Base-by-base conservation (phyloP, 176 grass and related monocot species). In the Paspalum vaginatum region DNA sequence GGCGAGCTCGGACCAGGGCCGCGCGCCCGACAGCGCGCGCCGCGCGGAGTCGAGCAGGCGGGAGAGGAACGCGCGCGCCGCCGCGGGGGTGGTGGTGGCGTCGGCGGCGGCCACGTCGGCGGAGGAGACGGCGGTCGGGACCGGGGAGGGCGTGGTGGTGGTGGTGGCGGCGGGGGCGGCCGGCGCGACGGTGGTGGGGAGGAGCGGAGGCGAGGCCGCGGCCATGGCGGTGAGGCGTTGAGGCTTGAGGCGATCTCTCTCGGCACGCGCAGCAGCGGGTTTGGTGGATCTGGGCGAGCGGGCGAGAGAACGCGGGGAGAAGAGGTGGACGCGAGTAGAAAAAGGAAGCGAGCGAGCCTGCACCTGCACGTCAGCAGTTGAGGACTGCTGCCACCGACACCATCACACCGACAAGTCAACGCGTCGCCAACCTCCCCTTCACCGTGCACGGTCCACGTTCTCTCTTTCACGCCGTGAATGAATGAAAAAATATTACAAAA, bases 11-110 rank as follows among this genome's bases (percentile, higher is more conserved):
- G 59, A 61, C 77, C 84, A 89, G 8, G 87, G 87, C 0, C 87
- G 87, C 1, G 82, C 70, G 14, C 84, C 87, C 2, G 84, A 61
- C 59, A 89, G 83, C 9, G 82, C 72, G 39, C 50, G 68, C 15
- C 75, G 62, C 62, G 68, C 8, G 7, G 61, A 76, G 14, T 86
- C 83, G 10, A 80, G n/a, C 39, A 83, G 78, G 67, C 83, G 68
- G 4, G 13, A 15, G 21, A 89, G 22, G 74, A 86, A 86, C 47
- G 66, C 65, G 17, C 79, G 74, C 32, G 85, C 22, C 12, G 83
- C 83, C 0, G 86, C 78, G 0, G 82, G 71, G 43, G 56, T 27
- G 43, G 78, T 27, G 0, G 55, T 76, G 20, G 65, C 74, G 6
- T 1, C 46, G 8, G 44, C 9, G 44, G 44, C 7, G 44, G 44